These are phyloP conservation scores for Kazachstania martiniae DNA, from an alignment of 805 yeast species.

Conservation along the genomic window DNA sequence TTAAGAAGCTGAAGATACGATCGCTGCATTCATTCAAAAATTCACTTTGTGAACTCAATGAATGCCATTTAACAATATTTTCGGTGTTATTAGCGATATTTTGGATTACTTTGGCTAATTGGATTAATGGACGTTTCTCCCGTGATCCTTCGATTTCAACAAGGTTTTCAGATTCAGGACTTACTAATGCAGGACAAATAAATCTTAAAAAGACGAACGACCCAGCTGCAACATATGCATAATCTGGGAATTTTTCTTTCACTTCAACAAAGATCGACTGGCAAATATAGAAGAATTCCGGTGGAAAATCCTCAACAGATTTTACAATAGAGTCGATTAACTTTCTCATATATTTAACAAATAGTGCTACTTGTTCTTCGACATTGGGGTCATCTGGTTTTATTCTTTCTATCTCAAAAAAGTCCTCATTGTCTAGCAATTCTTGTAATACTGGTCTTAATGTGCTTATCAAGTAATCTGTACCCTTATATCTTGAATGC, in stretches of 20 bases:
- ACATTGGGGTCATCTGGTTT: slow-evolving; percentile 30
- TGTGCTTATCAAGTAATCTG: slow-evolving; percentile 41
- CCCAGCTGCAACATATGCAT: slow-evolving; percentile 64
- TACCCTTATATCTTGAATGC: slow-evolving; percentile 59
- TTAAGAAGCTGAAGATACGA: slow-evolving; percentile 33
- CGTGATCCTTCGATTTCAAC: slow-evolving; percentile 30
- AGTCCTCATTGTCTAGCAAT: slow-evolving; percentile 38
- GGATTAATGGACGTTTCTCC: slow-evolving; percentile 56
- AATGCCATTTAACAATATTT: slow-evolving; percentile 52
- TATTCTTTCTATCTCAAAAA: slow-evolving; percentile 55
- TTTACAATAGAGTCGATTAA: slow-evolving; percentile 49
- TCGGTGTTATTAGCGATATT: slow-evolving; percentile 78
- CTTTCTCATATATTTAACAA: slow-evolving; percentile 44
- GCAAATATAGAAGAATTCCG: slow-evolving; percentile 62
- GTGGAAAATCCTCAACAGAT: slow-evolving; percentile 52
- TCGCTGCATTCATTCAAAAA: slow-evolving; percentile 33
- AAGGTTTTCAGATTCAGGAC: slow-evolving; percentile 52
- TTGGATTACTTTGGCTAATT: slow-evolving; percentile 76
- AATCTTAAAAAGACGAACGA: slow-evolving; percentile 76
- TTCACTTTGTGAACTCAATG: slow-evolving; percentile 32
- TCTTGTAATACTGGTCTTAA: slow-evolving; percentile 48
- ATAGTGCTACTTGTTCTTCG: slow-evolving; percentile 33
- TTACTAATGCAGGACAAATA: slow-evolving; percentile 81
- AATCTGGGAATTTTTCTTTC: slow-evolving; percentile 51
- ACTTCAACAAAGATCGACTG: slow-evolving; percentile 50